Percentiles rank a stretch among this genome's conserved stretches.
Conservation (phyloP, 768 basidiomycete species). For the Hygrophorus pudorinus region DNA sequence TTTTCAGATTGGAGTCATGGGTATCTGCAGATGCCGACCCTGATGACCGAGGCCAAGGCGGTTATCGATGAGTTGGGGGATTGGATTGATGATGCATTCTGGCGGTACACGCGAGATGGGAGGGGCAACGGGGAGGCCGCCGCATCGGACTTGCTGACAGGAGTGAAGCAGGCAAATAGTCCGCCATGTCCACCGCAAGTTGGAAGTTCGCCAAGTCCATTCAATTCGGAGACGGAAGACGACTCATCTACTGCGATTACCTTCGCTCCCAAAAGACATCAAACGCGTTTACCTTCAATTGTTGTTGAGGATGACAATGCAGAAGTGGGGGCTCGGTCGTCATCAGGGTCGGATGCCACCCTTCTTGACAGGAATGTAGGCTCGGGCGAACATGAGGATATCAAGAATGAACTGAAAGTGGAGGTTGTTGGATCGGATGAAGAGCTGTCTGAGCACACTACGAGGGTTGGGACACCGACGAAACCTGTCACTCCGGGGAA, state of each 20-base stretch:
- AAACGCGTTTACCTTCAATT: not conserved
- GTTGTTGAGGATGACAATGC: too few relatives aligned
- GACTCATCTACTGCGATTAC: constrained; percentile 57
- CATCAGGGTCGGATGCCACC: constrained; percentile 8
- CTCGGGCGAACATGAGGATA: too few relatives aligned
- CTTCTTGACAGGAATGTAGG: not conserved
- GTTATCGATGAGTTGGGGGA: constrained; percentile 77
- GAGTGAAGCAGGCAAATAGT: constrained; percentile 1
- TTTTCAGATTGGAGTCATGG: constrained; percentile 98
- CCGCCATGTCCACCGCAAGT: not conserved
- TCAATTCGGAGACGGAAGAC: constrained; percentile 50
- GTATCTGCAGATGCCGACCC: constrained; percentile 86
- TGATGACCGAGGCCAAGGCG: constrained; percentile 75
- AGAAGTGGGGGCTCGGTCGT: not conserved
- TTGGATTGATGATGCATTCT: constrained; percentile 84
- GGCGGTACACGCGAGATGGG: constrained; percentile 18
- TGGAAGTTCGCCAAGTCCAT: constrained; percentile 15
- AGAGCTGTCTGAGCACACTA: not conserved
- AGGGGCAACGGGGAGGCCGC: not conserved
- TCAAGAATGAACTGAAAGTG: too few relatives aligned
- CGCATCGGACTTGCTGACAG: not conserved
- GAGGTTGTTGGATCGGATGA: too few relatives aligned
- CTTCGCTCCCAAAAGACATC: constrained; percentile 30
- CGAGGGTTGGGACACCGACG: constrained; percentile 1
- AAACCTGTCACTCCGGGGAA: constrained; percentile 17